Evolutionary conservation across 805 yeast genomes (phyloP), one percentile per base, ranked within the genome.

Genomic region (Nakazawaea wickerhamii): DNA sequence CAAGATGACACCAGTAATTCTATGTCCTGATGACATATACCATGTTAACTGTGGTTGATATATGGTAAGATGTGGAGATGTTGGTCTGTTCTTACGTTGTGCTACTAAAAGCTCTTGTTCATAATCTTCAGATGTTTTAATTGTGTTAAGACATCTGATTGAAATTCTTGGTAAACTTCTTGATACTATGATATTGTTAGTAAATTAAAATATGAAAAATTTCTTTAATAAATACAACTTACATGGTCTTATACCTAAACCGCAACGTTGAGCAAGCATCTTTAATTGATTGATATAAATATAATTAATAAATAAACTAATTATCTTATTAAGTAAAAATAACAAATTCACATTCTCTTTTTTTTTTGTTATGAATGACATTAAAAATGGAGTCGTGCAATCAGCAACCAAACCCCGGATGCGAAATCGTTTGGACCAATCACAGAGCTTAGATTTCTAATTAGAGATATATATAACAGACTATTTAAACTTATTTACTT

Each of bases 31-130:
- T 4, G 97, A 89, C 59, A 93, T 60, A 48, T 76, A 67, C 84
- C 84, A 77, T 19, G 98, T 86, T 51, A 91, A 60, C 70, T 93
- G 97, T 34, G 95, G 95, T 69, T 90, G 74, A 71, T 91, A 91
- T 60, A 93, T 90, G 48, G 80, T 68, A 59, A 91, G 72, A 63
- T 91, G 95, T 44, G 98, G 98, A 23, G 96, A 88, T 13, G 76
- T 66, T 26, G 98, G 98, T 68, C 99, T 82, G 68, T 79, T 76
- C 51, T 71, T 76, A 65, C 99, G 80, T 71, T 91, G 98, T 41
- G 80, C 79, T 44, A 78, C 73, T 48, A 91, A 74, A 44, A 89
- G 71, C 27, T 74, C 75, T 51, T 84, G 75, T 55, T 84, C 95
- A 52, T 78, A 77, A 20, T 67, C 75, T 32, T 71, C 70, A 27